Base-by-base conservation (phyloP, 371 early-diverging fungal genomes). In the Apophysomyces ossiformis region DNA sequence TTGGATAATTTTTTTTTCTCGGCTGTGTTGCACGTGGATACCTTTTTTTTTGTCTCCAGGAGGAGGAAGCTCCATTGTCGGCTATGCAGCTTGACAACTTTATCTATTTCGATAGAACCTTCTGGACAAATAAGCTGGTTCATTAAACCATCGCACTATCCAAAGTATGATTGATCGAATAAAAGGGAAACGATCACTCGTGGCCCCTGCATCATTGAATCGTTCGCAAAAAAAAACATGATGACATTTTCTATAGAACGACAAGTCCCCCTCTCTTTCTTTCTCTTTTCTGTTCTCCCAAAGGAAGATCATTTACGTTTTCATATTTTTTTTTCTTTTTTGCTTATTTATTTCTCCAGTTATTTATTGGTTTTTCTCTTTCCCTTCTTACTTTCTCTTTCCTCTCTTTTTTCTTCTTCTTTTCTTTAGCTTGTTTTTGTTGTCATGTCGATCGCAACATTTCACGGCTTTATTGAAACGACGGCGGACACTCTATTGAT, bases 401-500 rank as follows among this genome's bases (percentile, higher is more conserved):
- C 57, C 38, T 26, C 57, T 21, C 43, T 36, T 35, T 60, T 43
- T 46, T 60, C 47, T 60, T 56, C 32, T 43, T 63, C n/a, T 58
- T 37, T 57, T 63, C 45, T 36, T 59, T 58, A 44, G 54, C 32
- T 64, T 60, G 41, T 41, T 61, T 15, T 50, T 37, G 16, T 57
- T 26, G 58, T 16, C 32, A 81, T 81, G 81, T 60, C 76, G 13
- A 69, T 74, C 41, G 78, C 77, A 69, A 84, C 84, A 12, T 86
- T 82, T 61, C 75, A 77, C 67, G 88, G 87, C 12, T 81, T 75
- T 68, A 70, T 92, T 39, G 76, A 79, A 50, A 82, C 82, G 7
- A 87, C 92, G 0, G 75, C 83, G 7, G 93, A 92, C 65, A 88
- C 92, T 4, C 70, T 91, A 39, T 71, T 86, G 9, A 63, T 92